Conservation (phyloP, 2,329 filamentous ascomycete genomes). For the Talaromyces sp. region DNA sequence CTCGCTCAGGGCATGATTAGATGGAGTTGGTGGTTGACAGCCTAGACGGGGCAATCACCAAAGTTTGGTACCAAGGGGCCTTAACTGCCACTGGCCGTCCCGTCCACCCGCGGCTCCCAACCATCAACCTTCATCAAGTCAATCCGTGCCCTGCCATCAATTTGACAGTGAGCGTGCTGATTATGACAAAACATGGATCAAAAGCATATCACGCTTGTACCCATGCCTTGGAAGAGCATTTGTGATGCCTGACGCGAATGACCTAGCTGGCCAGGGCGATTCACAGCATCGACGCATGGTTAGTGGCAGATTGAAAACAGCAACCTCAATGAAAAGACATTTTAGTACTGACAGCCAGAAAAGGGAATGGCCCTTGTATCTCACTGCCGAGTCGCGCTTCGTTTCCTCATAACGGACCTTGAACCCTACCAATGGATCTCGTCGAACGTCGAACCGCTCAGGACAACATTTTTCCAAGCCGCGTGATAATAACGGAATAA, state of each 20-base stretch:
- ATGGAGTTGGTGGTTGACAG: neutral
- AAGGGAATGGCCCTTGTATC: neutral
- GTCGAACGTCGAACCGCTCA: neutral
- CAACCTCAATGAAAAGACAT: neutral
- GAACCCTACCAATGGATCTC: neutral
- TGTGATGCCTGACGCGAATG: neutral
- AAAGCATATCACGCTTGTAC: neutral
- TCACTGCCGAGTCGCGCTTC: neutral
- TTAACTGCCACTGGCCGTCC: conserved; percentile 14
- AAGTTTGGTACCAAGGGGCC: conserved; percentile 16
- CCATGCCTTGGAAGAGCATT: neutral
- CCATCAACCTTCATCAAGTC: conserved; percentile 1
- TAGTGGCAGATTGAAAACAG: neutral
- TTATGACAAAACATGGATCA: neutral
- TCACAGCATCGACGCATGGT: neutral
- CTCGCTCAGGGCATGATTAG: neutral
- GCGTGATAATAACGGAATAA: neutral
- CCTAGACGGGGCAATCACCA: conserved; percentile 3
- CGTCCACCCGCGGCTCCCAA: conserved; percentile 15
- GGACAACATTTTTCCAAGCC: neutral
- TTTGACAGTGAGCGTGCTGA: neutral
- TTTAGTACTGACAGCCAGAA: conserved; percentile 1
- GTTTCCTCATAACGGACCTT: neutral
- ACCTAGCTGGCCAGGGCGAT: neutral
- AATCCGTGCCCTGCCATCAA: neutral